A percentile compares a stretch with the other conserved stretches of the same genome.
Evolutionary conservation across 345 rosid species (phyloP).

Genomic region (Streptanthus diversifolius): DNA sequence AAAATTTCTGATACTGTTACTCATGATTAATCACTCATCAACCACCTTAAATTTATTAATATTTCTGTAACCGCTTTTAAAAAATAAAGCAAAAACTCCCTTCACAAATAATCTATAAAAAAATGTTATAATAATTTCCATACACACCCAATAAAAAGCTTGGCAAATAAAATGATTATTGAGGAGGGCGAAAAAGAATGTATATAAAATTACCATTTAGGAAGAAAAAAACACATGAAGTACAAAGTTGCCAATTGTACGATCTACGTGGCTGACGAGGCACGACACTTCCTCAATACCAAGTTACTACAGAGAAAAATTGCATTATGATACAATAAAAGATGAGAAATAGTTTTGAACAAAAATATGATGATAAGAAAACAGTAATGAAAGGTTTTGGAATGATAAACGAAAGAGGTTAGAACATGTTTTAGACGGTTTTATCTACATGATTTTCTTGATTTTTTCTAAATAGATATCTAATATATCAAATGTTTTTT

Average conservation of each 20-base stretch:
- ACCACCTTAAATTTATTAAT: slow-evolving; percentile 26
- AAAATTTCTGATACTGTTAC: slow-evolving; percentile 24
- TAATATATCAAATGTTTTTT: not conserved
- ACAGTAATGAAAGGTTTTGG: not conserved
- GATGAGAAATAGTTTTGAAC: too few relatives aligned
- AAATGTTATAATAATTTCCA: slow-evolving; percentile 19
- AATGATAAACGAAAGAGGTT: not conserved
- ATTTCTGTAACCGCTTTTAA: not conserved
- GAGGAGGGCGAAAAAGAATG: slow-evolving; percentile 11
- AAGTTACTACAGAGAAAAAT: not conserved
- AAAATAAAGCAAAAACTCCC: slow-evolving; percentile 12
- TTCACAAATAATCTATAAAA: slow-evolving; percentile 6
- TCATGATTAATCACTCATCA: slow-evolving; percentile 34
- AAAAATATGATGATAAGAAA: not conserved
- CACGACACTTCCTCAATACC: slow-evolving; percentile 18
- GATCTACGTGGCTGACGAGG: slow-evolving; percentile 29
- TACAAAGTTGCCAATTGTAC: slow-evolving; percentile 34
- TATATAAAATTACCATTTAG: slow-evolving; percentile 26
- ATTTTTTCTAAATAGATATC: not conserved
- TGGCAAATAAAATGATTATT: slow-evolving; percentile 12
- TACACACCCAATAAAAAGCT: slow-evolving; percentile 24
- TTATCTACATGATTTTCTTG: not conserved
- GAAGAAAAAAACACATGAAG: slow-evolving; percentile 16
- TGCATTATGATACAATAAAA: not conserved
- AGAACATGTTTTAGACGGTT: not conserved